Base-by-base conservation (phyloP, 108 stramenopile species). In the Discostella stelligeroides region DNA sequence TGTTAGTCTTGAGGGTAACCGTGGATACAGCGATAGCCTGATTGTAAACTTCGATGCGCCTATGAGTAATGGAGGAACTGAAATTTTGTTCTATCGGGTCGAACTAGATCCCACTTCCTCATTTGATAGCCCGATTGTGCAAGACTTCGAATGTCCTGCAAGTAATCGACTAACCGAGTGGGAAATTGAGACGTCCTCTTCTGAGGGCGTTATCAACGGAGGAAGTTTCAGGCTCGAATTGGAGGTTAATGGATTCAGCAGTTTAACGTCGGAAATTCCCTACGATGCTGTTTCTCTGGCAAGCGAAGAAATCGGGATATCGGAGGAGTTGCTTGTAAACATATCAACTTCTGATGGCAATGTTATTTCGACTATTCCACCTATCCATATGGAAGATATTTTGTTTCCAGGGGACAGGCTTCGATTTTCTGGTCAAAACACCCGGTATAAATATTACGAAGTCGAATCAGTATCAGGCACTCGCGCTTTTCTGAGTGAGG, bases 261-360 rank as follows among this genome's bases (percentile, higher is more conserved):
- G 69, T 20, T 49, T 62, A 2, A 88, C 90, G 12, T 63, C 86
- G 58, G 75, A 80, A 37, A 93, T 93, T 43, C 88, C 92, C 17
- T 91, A 89, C 68, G 85, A 93, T 66, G 89, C 92, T 18, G 88
- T 88, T 41, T 87, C 90, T 1, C 60, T 81, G 11, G 66, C 85
- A 7, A 70, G 60, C 29, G 85, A 93, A 57, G 92, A 93, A 70
- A 76, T 73, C 4, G 85, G 83, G 11, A 78, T 72, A 30, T 55
- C 55, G 4, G 63, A 79, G 34, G 72, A 77, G 56, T 15, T 81
- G 21, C 45, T 68, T 38, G 38, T 68, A 1, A 77, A 50, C 21
- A 59, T 79, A 66, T 70, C 77, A 45, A 63, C 72, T 14, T 37
- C 63, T 17, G 56, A 53, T 48, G 66, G 49, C 24, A 57, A 77